Percentiles rank a stretch among this genome's conserved stretches.
These are phyloP conservation scores for Penicillium atrosanguineum DNA, from an alignment of 495 filamentous ascomycete genomes.

Conservation along the genomic window DNA sequence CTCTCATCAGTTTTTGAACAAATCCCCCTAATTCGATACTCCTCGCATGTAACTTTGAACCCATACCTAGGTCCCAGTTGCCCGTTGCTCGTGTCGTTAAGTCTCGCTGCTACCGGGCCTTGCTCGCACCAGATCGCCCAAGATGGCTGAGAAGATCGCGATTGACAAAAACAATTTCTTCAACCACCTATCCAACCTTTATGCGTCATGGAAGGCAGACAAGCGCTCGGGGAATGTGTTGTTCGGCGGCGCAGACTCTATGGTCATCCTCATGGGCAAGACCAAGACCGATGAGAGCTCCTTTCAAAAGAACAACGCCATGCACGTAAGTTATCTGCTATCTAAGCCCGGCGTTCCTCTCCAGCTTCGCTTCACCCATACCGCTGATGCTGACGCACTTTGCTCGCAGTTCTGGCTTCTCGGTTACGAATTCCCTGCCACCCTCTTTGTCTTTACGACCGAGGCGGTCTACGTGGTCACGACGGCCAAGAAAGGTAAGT, in stretches of 20 bases:
- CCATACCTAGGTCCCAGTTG: neutral
- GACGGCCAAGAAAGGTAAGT: conserved; percentile 89
- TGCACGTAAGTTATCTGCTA: conserved; percentile 66
- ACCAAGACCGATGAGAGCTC: conserved; percentile 72
- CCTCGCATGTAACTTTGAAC: conserved; percentile 7
- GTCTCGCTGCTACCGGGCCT: conserved; percentile 17
- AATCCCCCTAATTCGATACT: neutral
- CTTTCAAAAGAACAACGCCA: conserved; percentile 91
- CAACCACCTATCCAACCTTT: conserved; percentile 81
- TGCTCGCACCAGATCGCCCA: conserved; percentile 19
- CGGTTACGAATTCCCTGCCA: conserved; percentile 97
- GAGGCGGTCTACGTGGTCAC: conserved; percentile 89
- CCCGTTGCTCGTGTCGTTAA: conserved; percentile 2
- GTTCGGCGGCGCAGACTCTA: conserved; percentile 80
- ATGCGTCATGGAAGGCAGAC: conserved; percentile 91
- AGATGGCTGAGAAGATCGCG: conserved; percentile 67
- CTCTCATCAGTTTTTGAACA: neutral
- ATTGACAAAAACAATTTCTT: conserved; percentile 93
- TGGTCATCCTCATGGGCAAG: conserved; percentile 90
- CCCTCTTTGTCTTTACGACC: conserved; percentile 84
- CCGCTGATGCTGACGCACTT: conserved; percentile 6
- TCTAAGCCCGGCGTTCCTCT: neutral
- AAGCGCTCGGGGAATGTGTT: conserved; percentile 73
- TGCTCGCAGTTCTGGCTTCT: conserved; percentile 88
- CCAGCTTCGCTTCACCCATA: neutral